phyloP scores from a whole-genome alignment of 805 yeast species.

The Lachancea kluyveri region DNA sequence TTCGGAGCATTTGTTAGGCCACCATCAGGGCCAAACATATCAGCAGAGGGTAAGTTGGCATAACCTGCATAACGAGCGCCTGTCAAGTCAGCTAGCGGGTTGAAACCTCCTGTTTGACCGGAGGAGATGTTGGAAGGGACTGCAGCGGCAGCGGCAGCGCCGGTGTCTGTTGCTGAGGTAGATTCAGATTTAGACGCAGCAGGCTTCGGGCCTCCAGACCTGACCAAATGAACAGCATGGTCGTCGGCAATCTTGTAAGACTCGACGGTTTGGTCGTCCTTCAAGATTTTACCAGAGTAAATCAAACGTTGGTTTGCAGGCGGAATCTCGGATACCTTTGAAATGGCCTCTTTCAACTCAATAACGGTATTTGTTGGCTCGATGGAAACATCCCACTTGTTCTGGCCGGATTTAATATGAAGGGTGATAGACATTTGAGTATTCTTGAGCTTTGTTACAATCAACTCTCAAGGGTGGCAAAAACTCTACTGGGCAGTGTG shows the following conservation, averaged over 20 bases:
- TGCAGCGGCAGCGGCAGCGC: slow-evolving; percentile 12
- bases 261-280: slow-evolving; percentile 70
- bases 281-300: slow-evolving; percentile 89
- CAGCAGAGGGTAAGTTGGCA: slow-evolving; percentile 74
- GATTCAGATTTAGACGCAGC: slow-evolving; percentile 6
- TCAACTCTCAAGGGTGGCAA: neutral
- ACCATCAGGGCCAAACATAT: slow-evolving; percentile 92
- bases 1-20: slow-evolving; percentile 69
- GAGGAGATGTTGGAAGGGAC: slow-evolving; percentile 80
- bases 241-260: slow-evolving; percentile 79
- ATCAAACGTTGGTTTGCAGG: slow-evolving; percentile 81
- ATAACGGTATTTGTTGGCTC: slow-evolving; percentile 49
- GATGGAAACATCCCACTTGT: slow-evolving; percentile 63
- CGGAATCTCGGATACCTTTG: slow-evolving; percentile 57
- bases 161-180: slow-evolving; percentile 13
- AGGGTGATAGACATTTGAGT: slow-evolving; percentile 22
- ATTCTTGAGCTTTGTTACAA: neutral
- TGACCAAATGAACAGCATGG: slow-evolving; percentile 84
- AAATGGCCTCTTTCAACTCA: slow-evolving; percentile 63
- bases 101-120: slow-evolving; percentile 75
- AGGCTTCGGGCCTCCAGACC: slow-evolving; percentile 52
- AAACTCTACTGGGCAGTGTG: neutral
- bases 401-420: slow-evolving; percentile 55
- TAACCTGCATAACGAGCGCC: slow-evolving; percentile 96
- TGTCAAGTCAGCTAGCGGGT: slow-evolving; percentile 87